Conservation (phyloP, 2,329 filamentous ascomycete species). For the Fusarium sp. region DNA sequence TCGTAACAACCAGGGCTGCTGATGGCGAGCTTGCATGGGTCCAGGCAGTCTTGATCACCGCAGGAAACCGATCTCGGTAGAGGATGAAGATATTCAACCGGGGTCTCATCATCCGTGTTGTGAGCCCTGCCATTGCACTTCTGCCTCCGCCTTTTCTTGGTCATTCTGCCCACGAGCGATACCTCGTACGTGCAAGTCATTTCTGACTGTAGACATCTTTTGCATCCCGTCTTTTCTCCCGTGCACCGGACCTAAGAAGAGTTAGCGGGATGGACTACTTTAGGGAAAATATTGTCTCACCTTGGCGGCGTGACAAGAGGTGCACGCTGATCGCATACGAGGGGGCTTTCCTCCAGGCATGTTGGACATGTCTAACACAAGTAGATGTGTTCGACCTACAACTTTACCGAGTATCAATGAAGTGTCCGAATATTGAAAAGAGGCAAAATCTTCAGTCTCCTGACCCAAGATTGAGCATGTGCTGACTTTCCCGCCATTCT, state of each 20-base stretch:
- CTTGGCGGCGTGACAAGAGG: slow-evolving; percentile 10
- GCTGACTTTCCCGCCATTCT: not conserved
- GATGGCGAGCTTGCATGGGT: not conserved
- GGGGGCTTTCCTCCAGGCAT: not conserved
- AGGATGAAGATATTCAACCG: not conserved
- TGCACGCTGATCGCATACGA: slow-evolving; percentile 12
- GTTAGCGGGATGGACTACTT: not conserved
- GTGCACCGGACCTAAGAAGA: slow-evolving; percentile 7
- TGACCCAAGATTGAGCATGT: not conserved
- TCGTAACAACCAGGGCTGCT: not conserved
- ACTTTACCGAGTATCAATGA: not conserved
- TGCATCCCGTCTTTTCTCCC: slow-evolving; percentile 6
- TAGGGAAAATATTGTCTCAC: not conserved
- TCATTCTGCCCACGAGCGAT: slow-evolving; percentile 16
- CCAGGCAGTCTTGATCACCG: not conserved
- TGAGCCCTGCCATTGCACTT: not conserved
- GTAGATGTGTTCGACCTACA: not conserved
- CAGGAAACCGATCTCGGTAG: not conserved
- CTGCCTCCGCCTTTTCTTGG: slow-evolving; percentile 3
- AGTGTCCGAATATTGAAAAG: not conserved
- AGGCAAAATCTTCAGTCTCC: not conserved
- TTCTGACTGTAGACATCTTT: not conserved
- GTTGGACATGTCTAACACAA: not conserved
- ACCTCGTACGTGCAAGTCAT: slow-evolving; percentile 6
- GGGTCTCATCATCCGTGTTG: not conserved